Base-by-base conservation (phyloP, 2,329 filamentous ascomycete genomes). In the Aspergillus pseudoterreus region DNA sequence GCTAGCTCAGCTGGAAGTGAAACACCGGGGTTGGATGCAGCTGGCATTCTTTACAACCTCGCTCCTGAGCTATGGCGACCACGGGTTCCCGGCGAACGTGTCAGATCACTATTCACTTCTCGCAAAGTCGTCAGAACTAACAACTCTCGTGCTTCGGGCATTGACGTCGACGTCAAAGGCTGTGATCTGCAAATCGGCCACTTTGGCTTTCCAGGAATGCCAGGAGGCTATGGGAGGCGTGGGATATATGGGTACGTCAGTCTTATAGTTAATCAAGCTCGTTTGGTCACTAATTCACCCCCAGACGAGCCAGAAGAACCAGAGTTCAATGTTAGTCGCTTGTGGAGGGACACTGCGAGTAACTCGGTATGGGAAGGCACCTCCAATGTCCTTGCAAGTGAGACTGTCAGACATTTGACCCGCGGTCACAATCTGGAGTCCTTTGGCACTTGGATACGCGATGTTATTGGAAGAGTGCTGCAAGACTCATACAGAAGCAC, bases 361-460 rank as follows among this genome's bases (percentile, higher is more conserved):
- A 68, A 72, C 38, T 67, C 67, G 1, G 85, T 89, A 43, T 87
- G 84, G 83, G 84, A 87, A 65, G 84, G 86, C 1, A 89, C 86
- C 0, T 87, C 85, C 0, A 85, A 88, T 59, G 83, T 90, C 17
- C 39, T 43, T 22, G 39, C 39, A 12, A 43, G 39, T 22, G 39
- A 43, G 21, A 9, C 19, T n/a, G 39, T 43, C n/a, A n/a, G 15
- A 22, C 19, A 19, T 22, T 19, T 43, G 12, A 43, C 19, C 12
- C n/a, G 19, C 2, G 14, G 35, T 17, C 15, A 6, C 10, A 38
- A 38, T 12, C 35, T 38, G 2, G 35, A 6, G 6, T n/a, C 15
- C 15, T 17, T 38, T n/a, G 14, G 2, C 35, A 9, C 14, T 12
- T 38, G 35, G 35, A 11, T 38, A n/a, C 6, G 14, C 14, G 14